Base-by-base conservation (phyloP, 495 filamentous ascomycete genomes). In the Podospora didyma region DNA sequence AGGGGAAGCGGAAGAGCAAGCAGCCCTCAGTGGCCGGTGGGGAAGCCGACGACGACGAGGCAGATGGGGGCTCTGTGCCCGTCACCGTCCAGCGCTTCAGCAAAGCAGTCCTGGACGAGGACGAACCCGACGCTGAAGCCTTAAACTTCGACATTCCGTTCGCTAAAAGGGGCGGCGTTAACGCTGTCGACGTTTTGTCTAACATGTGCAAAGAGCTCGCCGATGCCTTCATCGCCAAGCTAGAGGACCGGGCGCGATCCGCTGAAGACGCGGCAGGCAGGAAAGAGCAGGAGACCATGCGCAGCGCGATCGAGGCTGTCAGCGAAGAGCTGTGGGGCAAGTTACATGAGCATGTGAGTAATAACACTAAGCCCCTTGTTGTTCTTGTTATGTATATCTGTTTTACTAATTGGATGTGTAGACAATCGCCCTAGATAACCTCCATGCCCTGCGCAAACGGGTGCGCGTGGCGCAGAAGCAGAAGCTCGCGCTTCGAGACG, bases 121-220 rank as follows among this genome's bases (percentile, higher is more conserved):
- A 74, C 31, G 76, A 79, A 21, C 24, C 50, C 7, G 64, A 69
- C 45, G 66, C 64, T 12, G 78, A 78, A 49, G 68, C 73, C 11
- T 63, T 80, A 51, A 72, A 71, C 57, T 54, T 67, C 19, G 73
- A 76, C 0, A 80, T 81, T 41, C 73, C 78, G 6, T 78, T 76
- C 39, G 62, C 81, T 11, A 84, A 75, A 57, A 79, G 82, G n/a
- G 76, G 77, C 23, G 86, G 84, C 26, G 85, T 88, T 54, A 89
- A 89, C 58, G 73, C 82, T 1, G 77, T 88, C 17, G 87, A 90
- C 49, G 87, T 89, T 0, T 66, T 89, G 10, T 75, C 80, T 47
- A 85, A 89, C 66, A 78, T 89, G 42, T 89, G 86, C 68, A 79
- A 84, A 42, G 87, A 89, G 63, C 81, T 86, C 1, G 70, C 88